Evolutionary conservation across 306 rosid genomes (phyloP).

Genomic region (Dryas alaskensis): DNA sequence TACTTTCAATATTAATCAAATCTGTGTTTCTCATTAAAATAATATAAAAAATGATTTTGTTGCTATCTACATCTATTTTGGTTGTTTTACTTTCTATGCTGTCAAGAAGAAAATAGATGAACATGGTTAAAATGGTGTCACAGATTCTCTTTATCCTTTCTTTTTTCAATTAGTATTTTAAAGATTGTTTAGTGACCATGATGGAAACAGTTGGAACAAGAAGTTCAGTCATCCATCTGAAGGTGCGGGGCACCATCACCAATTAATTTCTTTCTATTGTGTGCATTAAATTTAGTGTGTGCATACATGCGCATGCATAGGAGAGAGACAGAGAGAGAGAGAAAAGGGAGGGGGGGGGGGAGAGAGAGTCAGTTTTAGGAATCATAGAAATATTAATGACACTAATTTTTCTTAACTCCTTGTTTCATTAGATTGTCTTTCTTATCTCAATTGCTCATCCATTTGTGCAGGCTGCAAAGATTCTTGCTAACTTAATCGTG

Average conservation of each 20-base stretch:
- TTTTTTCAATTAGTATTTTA: neutral
- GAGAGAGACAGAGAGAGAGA: neutral
- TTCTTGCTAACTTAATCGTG: constrained; percentile 74
- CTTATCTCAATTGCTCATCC: neutral
- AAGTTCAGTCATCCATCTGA: neutral
- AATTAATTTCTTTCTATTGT: neutral
- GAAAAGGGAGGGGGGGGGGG: neutral
- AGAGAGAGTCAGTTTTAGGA: neutral
- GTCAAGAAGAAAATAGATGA: neutral
- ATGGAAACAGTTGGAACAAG: neutral
- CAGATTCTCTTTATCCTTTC: neutral
- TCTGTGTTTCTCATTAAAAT: neutral
- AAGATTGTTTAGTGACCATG: neutral
- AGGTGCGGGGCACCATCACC: neutral
- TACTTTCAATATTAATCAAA: neutral
- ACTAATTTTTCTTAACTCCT: neutral
- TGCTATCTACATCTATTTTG: neutral
- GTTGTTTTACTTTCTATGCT: neutral
- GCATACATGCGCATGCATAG: neutral
- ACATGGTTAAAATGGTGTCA: neutral
- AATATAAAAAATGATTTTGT: neutral
- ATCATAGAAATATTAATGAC: neutral
- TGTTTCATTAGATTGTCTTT: neutral
- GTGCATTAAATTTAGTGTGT: neutral
- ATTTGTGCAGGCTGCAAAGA: constrained; percentile 71